These are phyloP conservation scores for Cercospora brassicicola DNA, from an alignment of 2,329 filamentous ascomycete species.

Conservation along the genomic window DNA sequence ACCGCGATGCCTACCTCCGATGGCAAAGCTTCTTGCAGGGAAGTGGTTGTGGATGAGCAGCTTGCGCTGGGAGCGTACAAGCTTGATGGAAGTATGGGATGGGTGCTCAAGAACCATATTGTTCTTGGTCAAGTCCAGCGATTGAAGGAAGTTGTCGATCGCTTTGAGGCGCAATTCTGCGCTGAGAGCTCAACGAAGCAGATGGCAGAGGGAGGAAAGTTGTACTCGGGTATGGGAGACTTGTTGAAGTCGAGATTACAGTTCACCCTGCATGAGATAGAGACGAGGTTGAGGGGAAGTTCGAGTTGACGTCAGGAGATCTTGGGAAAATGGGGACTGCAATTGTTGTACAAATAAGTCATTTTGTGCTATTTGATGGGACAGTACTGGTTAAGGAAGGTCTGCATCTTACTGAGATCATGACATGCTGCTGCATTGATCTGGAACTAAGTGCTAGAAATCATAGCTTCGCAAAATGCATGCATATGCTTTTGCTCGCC, in stretches of 20 bases:
- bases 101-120: slow-evolving; percentile 25
- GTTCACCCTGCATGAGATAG: slow-evolving; percentile 20
- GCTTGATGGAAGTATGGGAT: slow-evolving; percentile 21
- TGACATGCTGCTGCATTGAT: not conserved
- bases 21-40: not conserved
- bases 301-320: slow-evolving; percentile 7
- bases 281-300: slow-evolving; percentile 9
- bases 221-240: slow-evolving; percentile 16
- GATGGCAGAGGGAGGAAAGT: slow-evolving; percentile 8
- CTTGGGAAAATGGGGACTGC: not conserved
- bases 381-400: not conserved
- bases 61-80: slow-evolving; percentile 18
- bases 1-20: not conserved
- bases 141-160: slow-evolving; percentile 17
- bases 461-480: not conserved
- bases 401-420: not conserved
- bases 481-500: no score
- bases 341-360: not conserved
- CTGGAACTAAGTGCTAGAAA: not conserved
- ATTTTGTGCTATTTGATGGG: not conserved
- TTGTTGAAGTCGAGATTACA: slow-evolving; percentile 19
- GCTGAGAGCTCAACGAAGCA: not conserved
- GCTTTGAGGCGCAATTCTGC: slow-evolving; percentile 14
- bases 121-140: slow-evolving; percentile 23
- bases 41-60: slow-evolving; percentile 23